These are phyloP conservation scores for Panus rudis DNA, from an alignment of 768 basidiomycete genomes.

Conservation along the genomic window DNA sequence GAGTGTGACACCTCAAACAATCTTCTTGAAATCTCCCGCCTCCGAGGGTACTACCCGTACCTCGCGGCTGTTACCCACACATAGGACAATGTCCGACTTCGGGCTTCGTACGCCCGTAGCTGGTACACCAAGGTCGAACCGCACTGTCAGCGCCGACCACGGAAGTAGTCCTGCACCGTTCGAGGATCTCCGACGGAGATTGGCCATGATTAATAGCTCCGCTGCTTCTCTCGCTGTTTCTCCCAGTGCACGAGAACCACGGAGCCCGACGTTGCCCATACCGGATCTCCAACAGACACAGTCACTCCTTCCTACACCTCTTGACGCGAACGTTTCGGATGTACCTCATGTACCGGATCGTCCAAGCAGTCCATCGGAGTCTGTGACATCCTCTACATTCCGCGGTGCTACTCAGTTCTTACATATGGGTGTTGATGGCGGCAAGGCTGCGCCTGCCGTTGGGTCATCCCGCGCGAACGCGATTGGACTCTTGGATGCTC, in stretches of 20 bases:
- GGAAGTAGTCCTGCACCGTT: slow-evolving; percentile 48
- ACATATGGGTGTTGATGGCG: slow-evolving; percentile 66
- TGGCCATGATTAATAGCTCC: slow-evolving; percentile 72
- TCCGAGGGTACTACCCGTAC: slow-evolving; percentile 36
- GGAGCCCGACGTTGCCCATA: slow-evolving; percentile 35
- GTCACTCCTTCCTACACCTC: slow-evolving; percentile 7
- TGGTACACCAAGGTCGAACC: slow-evolving; percentile 43
- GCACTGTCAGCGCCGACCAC: slow-evolving; percentile 42
- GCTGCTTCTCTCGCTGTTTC: slow-evolving; percentile 51
- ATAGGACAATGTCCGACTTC: slow-evolving; percentile 16
- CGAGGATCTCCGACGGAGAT: slow-evolving; percentile 69
- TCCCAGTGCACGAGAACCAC: slow-evolving; percentile 37
- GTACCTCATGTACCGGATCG: slow-evolving; percentile 38
- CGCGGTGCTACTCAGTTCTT: slow-evolving; percentile 53
- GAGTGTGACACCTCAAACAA: slow-evolving; percentile 83
- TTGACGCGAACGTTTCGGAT: slow-evolving; percentile 16
- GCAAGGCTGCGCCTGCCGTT: slow-evolving; percentile 86
- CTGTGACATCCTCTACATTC: slow-evolving; percentile 54
- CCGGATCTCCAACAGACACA: slow-evolving; percentile 10
- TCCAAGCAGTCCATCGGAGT: slow-evolving; percentile 78
- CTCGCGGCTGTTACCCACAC: slow-evolving; percentile 28
- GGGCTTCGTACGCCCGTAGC: slow-evolving; percentile 37
- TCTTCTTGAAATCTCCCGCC: slow-evolving; percentile 67
- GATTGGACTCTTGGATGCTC: slow-evolving; percentile 73
- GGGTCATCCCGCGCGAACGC: slow-evolving; percentile 83